Conservation (phyloP, 371 early-diverging fungal species). For the Synchytrium microbalum region DNA sequence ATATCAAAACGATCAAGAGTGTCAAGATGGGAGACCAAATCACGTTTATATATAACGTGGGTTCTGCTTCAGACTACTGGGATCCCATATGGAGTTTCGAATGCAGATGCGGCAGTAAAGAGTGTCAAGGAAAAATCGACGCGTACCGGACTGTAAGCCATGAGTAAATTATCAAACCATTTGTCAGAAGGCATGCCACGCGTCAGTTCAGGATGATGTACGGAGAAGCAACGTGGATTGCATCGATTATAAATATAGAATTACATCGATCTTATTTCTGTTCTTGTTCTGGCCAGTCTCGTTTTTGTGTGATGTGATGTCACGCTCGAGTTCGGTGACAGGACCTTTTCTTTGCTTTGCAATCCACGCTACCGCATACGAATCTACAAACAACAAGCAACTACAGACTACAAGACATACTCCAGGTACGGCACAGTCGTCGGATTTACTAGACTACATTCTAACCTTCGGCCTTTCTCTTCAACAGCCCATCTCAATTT, state of each 20-base stretch:
- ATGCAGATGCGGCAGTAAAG: slow-evolving; percentile 14
- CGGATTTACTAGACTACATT: not conserved
- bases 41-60: slow-evolving; percentile 20
- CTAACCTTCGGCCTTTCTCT: not conserved
- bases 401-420: not conserved
- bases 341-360: not conserved
- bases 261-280: not conserved
- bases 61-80: slow-evolving; percentile 11
- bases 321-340: not conserved
- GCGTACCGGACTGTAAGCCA: slow-evolving; percentile 9
- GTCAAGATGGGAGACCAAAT: slow-evolving; percentile 16
- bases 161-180: not conserved
- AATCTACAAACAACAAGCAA: not conserved
- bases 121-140: slow-evolving; percentile 19
- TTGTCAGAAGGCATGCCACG: not conserved
- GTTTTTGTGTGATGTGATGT: not conserved
- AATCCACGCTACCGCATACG: too few relatives aligned
- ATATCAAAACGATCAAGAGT: slow-evolving; percentile 11
- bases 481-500: not conserved
- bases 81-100: slow-evolving; percentile 23
- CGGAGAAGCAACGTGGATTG: not conserved
- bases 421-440: not conserved
- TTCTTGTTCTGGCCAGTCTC: not conserved
- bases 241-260: not conserved
- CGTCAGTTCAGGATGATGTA: not conserved